Conservation (phyloP, 2,329 filamentous ascomycete genomes). For the Orbilia blumenaviensis region DNA sequence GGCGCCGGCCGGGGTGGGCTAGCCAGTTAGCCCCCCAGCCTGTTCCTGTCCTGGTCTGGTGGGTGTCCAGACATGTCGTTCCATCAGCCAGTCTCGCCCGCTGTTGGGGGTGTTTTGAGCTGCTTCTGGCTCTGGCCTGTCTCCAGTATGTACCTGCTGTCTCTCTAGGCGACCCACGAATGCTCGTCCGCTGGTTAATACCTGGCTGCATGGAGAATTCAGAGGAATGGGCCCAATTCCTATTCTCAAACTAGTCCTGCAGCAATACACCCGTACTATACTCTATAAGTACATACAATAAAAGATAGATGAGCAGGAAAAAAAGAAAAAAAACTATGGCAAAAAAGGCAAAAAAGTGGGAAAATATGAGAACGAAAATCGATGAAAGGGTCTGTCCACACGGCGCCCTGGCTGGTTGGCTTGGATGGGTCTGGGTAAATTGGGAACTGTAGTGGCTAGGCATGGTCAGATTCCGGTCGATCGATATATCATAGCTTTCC, state of each 20-base stretch:
- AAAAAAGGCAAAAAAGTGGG: not conserved
- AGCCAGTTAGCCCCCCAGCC: no score
- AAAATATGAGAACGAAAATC: not conserved
- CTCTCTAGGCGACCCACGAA: slow-evolving; percentile 29
- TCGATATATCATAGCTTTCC: slow-evolving; percentile 31
- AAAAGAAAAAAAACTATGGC: not conserved
- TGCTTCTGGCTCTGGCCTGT: slow-evolving; percentile 15
- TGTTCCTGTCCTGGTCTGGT: no score
- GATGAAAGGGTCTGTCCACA: slow-evolving; percentile 49
- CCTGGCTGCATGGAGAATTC: slow-evolving; percentile 53
- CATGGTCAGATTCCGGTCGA: slow-evolving; percentile 36
- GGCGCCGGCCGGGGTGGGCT: slow-evolving; percentile 20
- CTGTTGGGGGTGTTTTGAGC: slow-evolving; percentile 18
- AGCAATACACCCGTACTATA: slow-evolving; percentile 6
- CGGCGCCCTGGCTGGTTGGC: slow-evolving; percentile 36
- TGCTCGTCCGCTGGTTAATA: not conserved
- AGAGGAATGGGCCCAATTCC: slow-evolving; percentile 44
- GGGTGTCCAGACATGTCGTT: no score
- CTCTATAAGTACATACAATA: no score
- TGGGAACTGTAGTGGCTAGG: slow-evolving; percentile 26
- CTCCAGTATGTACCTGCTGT: slow-evolving; percentile 42
- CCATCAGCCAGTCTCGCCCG: slow-evolving; percentile 17
- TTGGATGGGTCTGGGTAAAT: slow-evolving; percentile 49
- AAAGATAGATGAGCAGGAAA: no score
- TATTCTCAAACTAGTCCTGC: slow-evolving; percentile 52